A percentile compares a stretch with the other conserved stretches of the same genome.
Conservation (phyloP, 768 basidiomycete species). For the Leccinum ochraceum region DNA sequence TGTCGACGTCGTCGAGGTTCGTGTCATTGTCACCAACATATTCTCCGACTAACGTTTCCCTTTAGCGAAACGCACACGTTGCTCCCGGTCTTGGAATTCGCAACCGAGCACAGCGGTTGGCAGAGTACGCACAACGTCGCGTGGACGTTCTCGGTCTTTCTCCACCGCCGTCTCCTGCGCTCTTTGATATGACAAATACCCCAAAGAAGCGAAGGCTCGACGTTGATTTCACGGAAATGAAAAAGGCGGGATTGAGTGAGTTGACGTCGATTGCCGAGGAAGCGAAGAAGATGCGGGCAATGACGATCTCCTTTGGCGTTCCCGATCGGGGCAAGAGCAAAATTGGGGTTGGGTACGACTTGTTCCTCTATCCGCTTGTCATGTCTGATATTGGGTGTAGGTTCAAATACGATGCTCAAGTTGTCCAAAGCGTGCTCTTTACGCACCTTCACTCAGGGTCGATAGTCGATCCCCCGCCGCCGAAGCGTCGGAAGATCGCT, state of each 20-base stretch:
- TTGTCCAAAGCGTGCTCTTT: conserved; percentile 47
- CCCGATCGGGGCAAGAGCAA: conserved; percentile 32
- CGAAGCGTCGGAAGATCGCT: conserved; percentile 31
- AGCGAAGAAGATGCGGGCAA: conserved; percentile 41
- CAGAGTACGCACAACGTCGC: conserved; percentile 66
- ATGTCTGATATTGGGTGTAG: conserved; percentile 29
- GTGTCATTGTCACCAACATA: conserved; percentile 24
- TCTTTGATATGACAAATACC: conserved; percentile 36
- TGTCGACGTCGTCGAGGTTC: conserved; percentile 64
- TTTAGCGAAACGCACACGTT: conserved; percentile 53
- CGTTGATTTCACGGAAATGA: conserved; percentile 25
- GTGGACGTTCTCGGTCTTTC: conserved; percentile 41
- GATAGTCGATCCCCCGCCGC: conserved; percentile 15
- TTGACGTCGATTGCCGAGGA: conserved; percentile 35
- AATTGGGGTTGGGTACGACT: conserved; percentile 46
- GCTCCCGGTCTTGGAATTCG: conserved; percentile 55
- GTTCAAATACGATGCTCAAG: conserved; percentile 52
- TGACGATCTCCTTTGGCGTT: conserved; percentile 52
- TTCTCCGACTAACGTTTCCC: conserved; percentile 5
- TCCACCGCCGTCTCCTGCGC: conserved; percentile 29
- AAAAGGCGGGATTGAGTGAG: conserved; percentile 25
- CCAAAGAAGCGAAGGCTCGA: conserved; percentile 32
- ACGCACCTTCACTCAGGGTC: conserved; percentile 31
- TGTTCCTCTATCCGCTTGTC: neutral
- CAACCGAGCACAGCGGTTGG: conserved; percentile 65